These are phyloP conservation scores for Mycena venus DNA, from an alignment of 768 basidiomycete species.

Conservation along the genomic window DNA sequence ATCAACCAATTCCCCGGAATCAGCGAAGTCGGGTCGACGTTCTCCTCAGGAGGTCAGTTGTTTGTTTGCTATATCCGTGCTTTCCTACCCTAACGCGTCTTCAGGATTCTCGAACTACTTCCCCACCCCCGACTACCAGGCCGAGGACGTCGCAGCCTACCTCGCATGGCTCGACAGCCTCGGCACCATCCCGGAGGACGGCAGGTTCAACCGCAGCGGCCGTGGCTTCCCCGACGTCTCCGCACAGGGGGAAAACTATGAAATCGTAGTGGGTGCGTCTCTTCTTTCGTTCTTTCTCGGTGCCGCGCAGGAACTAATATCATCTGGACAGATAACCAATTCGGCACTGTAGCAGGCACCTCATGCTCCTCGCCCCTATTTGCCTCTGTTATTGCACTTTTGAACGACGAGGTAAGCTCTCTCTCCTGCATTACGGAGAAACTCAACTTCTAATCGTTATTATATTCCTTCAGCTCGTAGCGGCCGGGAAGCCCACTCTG, in stretches of 20 bases:
- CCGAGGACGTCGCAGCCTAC: constrained; percentile 24
- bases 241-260: constrained; percentile 52
- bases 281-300: not conserved
- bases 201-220: constrained; percentile 38
- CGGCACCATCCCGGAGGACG: constrained; percentile 28
- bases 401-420: constrained; percentile 50
- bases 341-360: constrained; percentile 51
- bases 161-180: constrained; percentile 16
- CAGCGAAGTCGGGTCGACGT: constrained; percentile 51
- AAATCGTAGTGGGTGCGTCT: constrained; percentile 1
- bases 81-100: constrained; percentile 16
- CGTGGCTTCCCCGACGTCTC: constrained; percentile 57
- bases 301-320: constrained; percentile 1
- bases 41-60: constrained; percentile 58
- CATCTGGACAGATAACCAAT: not conserved
- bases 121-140: constrained; percentile 32
- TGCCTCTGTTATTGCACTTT: constrained; percentile 55
- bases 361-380: constrained; percentile 59
- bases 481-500: constrained; percentile 43
- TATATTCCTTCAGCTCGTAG: constrained; percentile 42
- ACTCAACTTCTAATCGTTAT: not conserved
- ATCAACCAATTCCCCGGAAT: not conserved
- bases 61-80: not conserved
- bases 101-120: constrained; percentile 59
- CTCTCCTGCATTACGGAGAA: not conserved